Evolutionary conservation across 179 eudicot species (phyloP).

Genomic region (Spergularia azorica): DNA sequence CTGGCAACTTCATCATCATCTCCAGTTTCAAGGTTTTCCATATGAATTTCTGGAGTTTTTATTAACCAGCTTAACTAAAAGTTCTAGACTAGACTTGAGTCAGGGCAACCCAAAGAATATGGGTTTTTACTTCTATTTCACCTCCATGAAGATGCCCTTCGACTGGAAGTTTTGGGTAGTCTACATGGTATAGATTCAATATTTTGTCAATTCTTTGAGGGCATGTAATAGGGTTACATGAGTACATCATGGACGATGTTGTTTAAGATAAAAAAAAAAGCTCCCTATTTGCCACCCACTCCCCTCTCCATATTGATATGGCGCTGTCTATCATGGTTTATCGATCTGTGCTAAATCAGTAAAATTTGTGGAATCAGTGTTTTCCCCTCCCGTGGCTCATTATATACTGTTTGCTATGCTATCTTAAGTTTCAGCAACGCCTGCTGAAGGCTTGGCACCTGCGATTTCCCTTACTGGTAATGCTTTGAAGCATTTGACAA

Average conservation of each 20-base stretch:
- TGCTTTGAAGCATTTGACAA: slow-evolving; percentile 86
- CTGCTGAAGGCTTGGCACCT: slow-evolving; percentile 75
- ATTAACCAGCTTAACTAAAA: no score
- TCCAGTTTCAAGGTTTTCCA: no score
- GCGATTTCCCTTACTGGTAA: slow-evolving; percentile 73
- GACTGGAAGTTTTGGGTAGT: no score
- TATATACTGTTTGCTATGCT: not conserved
- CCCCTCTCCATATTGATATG: not conserved
- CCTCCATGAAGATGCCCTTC: no score
- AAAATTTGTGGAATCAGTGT: not conserved
- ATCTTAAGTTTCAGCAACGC: slow-evolving; percentile 32
- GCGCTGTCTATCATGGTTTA: not conserved
- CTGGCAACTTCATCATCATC: no score
- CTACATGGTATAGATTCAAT: no score
- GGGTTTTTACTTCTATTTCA: no score
- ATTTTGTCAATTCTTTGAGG: no score
- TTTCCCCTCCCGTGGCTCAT: not conserved
- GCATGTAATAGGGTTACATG: no score
- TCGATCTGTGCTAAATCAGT: not conserved
- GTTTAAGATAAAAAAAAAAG: not conserved
- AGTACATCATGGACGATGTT: not conserved
- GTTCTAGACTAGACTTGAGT: no score
- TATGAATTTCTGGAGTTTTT: no score
- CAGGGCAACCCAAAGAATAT: no score
- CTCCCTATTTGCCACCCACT: not conserved